These are phyloP conservation scores for Bruguiera parviflora DNA, from an alignment of 345 rosid genomes.

Conservation along the genomic window DNA sequence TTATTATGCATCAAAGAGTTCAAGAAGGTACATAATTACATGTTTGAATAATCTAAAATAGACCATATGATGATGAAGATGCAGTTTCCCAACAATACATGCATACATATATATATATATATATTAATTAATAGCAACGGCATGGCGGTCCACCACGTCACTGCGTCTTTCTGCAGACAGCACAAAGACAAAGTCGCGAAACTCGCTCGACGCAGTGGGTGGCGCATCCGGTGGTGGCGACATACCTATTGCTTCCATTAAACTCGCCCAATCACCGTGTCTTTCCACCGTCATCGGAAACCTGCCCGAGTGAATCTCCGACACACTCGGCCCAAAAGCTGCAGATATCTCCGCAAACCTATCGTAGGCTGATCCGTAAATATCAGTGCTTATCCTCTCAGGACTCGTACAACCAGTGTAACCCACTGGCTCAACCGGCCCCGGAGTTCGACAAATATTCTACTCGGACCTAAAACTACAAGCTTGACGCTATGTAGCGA, in stretches of 20 bases:
- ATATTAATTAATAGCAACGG: slow-evolving; percentile 21
- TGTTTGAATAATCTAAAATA: too few relatives aligned
- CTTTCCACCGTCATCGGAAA: slow-evolving; percentile 69
- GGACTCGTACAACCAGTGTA: slow-evolving; percentile 86
- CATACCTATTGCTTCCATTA: slow-evolving; percentile 88
- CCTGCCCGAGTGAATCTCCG: slow-evolving; percentile 75
- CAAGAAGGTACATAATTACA: too few relatives aligned
- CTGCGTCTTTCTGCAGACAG: slow-evolving; percentile 86
- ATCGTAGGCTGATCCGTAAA: slow-evolving; percentile 59
- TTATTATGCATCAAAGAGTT: too few relatives aligned
- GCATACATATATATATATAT: too few relatives aligned
- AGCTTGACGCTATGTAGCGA: slow-evolving; percentile 62
- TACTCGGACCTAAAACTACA: slow-evolving; percentile 86
- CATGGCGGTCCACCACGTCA: slow-evolving; percentile 50
- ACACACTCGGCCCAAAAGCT: slow-evolving; percentile 79
- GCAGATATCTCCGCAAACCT: slow-evolving; percentile 82
- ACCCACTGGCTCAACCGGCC: slow-evolving; percentile 62
- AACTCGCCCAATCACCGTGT: slow-evolving; percentile 92
- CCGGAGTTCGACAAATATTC: slow-evolving; percentile 80
- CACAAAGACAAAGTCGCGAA: slow-evolving; percentile 60
- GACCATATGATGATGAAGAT: too few relatives aligned
- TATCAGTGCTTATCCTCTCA: slow-evolving; percentile 81
- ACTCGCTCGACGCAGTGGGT: slow-evolving; percentile 52
- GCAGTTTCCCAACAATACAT: too few relatives aligned
- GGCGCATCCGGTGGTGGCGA: slow-evolving; percentile 84